These are phyloP conservation scores for Usnea hakonensis DNA, from an alignment of 495 filamentous ascomycete genomes.

Conservation along the genomic window DNA sequence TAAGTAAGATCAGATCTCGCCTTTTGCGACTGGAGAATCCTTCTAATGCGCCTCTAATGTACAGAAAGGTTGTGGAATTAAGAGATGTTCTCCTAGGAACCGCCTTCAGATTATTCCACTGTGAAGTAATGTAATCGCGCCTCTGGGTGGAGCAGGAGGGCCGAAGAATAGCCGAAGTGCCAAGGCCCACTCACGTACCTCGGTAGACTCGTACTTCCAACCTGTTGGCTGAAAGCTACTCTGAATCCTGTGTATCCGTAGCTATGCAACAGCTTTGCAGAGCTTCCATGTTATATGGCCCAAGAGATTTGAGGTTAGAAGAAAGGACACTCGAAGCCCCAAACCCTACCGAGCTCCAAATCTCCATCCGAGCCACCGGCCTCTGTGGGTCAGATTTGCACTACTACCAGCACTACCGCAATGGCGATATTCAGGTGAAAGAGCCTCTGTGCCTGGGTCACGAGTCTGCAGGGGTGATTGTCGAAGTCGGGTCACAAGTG, in stretches of 20 bases:
- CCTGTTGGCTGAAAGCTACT: no score
- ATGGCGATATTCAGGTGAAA: constrained; percentile 70
- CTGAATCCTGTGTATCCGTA: background rate
- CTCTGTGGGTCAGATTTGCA: constrained; percentile 80
- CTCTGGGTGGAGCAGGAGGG: background rate
- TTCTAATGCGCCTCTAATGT: no score
- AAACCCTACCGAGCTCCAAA: constrained; percentile 55
- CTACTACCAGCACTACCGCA: constrained; percentile 79
- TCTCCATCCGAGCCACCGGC: constrained; percentile 65
- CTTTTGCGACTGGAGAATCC: no score
- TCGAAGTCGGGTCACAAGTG: constrained; percentile 49
- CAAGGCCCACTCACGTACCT: background rate
- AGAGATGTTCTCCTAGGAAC: background rate
- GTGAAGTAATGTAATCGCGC: no score
- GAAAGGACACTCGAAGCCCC: constrained; percentile 37
- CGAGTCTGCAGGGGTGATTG: constrained; percentile 66
- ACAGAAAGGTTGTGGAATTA: background rate
- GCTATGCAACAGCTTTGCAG: background rate
- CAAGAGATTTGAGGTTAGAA: constrained; percentile 56
- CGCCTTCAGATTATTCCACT: background rate
- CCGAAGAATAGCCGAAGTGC: background rate
- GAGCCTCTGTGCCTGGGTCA: constrained; percentile 70
- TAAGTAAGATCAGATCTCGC: no score
- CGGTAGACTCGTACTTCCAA: no score
- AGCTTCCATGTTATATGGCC: constrained; percentile 65